Percentiles rank a stretch among this genome's conserved stretches.
phyloP scores from a whole-genome alignment of 2,329 filamentous ascomycete species.

The Exophiala aquamarina region DNA sequence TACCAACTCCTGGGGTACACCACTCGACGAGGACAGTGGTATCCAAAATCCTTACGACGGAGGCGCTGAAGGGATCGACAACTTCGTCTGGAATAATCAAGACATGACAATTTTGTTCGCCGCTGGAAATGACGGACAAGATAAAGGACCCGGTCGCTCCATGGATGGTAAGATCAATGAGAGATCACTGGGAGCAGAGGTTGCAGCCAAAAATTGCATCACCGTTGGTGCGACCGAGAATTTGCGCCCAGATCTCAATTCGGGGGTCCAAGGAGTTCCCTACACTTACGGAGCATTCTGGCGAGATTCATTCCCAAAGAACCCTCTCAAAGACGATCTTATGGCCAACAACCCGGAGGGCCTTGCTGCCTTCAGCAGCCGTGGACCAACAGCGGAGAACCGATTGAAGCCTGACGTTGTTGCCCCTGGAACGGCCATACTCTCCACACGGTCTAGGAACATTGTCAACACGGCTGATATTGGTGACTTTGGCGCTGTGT shows the following conservation, averaged over 20 bases:
- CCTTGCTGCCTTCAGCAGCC: slow-evolving; percentile 27
- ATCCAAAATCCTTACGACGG: slow-evolving; percentile 21
- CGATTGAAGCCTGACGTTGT: slow-evolving; percentile 30
- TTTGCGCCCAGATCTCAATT: slow-evolving; percentile 23
- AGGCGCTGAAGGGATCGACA: slow-evolving; percentile 22
- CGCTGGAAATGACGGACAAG: slow-evolving; percentile 26
- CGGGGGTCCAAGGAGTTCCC: too few species aligned
- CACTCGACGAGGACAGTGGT: neutral
- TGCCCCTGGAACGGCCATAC: slow-evolving; percentile 19
- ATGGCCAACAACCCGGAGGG: slow-evolving; percentile 23
- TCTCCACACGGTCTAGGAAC: too few species aligned
- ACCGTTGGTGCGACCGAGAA: slow-evolving; percentile 30
- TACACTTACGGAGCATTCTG: too few species aligned
- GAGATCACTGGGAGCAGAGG: slow-evolving; percentile 24
- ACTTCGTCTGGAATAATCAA: slow-evolving; percentile 25
- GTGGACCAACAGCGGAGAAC: slow-evolving; percentile 18
- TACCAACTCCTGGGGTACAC: slow-evolving; percentile 28
- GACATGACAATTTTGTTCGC: slow-evolving; percentile 29
- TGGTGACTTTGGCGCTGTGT: slow-evolving; percentile 7
- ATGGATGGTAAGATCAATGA: slow-evolving; percentile 21
- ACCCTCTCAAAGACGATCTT: too few species aligned
- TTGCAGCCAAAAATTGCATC: slow-evolving; percentile 30
- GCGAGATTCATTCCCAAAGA: too few species aligned
- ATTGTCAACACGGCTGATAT: slow-evolving; percentile 15
- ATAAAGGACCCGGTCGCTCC: too few species aligned